Evolutionary conservation across 1,284 basidiomycete species (phyloP).

Genomic region (Rhodotorula sp.): DNA sequence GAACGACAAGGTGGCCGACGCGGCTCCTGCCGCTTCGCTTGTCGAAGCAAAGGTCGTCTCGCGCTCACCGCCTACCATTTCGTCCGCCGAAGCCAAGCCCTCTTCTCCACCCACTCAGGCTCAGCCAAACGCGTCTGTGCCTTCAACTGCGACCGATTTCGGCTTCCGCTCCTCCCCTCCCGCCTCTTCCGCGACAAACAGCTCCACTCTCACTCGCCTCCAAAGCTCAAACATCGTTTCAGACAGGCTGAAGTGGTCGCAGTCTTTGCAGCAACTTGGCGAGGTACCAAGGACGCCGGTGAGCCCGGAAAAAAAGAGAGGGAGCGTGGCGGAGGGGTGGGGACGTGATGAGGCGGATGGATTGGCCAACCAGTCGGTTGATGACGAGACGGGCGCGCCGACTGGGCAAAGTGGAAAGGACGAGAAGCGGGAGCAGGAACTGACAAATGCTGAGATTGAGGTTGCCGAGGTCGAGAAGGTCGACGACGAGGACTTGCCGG

Average conservation of each 20-base stretch:
- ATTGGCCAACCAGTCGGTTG: neutral
- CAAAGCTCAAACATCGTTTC: conserved; percentile 24
- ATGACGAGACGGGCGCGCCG: neutral
- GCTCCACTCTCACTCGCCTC: conserved; percentile 24
- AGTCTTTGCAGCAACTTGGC: conserved; percentile 1
- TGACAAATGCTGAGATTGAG: neutral
- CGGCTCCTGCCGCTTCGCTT: neutral
- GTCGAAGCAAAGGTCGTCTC: conserved; percentile 26
- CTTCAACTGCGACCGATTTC: neutral
- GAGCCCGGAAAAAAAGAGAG: conserved; percentile 20
- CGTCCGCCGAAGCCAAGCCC: neutral
- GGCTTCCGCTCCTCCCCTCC: neutral
- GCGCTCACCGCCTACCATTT: conserved; percentile 1
- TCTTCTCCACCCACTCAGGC: neutral
- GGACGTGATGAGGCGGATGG: conserved; percentile 11
- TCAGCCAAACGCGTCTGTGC: neutral
- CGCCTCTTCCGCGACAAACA: neutral
- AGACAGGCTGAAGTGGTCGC: conserved; percentile 24
- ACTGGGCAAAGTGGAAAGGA: neutral
- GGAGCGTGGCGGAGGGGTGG: conserved; percentile 36
- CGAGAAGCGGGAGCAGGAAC: too few species aligned
- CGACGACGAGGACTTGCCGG: neutral
- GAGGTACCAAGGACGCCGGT: neutral
- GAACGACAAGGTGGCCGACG: too few species aligned
- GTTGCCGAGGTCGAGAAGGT: conserved; percentile 8